These are phyloP conservation scores for Oryza rufipogon DNA, from an alignment of 176 grass and related monocot genomes.

Conservation along the genomic window DNA sequence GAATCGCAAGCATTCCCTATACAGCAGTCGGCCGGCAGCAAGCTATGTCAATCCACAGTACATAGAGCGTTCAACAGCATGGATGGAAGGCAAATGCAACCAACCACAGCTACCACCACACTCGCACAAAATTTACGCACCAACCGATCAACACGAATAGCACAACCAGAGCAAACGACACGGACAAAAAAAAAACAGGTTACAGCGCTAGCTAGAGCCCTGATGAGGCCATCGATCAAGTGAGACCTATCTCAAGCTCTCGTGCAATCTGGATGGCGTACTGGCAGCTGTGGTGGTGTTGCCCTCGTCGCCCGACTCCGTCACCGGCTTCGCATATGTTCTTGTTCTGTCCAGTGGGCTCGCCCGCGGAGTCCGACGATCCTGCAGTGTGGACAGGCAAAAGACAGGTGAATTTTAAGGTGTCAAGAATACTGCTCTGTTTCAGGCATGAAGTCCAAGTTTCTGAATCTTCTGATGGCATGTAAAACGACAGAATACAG, in stretches of 20 bases:
- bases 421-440: neutral
- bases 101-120: neutral
- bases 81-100: slow-evolving; percentile 1
- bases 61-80: neutral
- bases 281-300: slow-evolving; percentile 48
- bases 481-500: neutral
- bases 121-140: slow-evolving; percentile 15
- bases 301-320: slow-evolving; percentile 56
- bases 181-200: neutral
- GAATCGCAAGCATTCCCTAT: slow-evolving; percentile 21
- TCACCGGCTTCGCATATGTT: slow-evolving; percentile 36
- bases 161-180: slow-evolving; percentile 25
- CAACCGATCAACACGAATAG: neutral
- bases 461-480: slow-evolving; percentile 27
- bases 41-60: slow-evolving; percentile 33
- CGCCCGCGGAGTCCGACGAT: slow-evolving; percentile 56
- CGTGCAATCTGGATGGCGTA: slow-evolving; percentile 49
- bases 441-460: neutral
- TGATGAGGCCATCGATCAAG: neutral
- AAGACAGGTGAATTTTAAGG: neutral
- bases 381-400: slow-evolving; percentile 30
- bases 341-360: slow-evolving; percentile 56
- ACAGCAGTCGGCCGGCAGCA: slow-evolving; percentile 1
- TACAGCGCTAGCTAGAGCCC: neutral
- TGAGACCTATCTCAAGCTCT: slow-evolving; percentile 24